phyloP scores from a whole-genome alignment of 2,329 filamentous ascomycete species.

The Magnaporthiopsis poae region DNA sequence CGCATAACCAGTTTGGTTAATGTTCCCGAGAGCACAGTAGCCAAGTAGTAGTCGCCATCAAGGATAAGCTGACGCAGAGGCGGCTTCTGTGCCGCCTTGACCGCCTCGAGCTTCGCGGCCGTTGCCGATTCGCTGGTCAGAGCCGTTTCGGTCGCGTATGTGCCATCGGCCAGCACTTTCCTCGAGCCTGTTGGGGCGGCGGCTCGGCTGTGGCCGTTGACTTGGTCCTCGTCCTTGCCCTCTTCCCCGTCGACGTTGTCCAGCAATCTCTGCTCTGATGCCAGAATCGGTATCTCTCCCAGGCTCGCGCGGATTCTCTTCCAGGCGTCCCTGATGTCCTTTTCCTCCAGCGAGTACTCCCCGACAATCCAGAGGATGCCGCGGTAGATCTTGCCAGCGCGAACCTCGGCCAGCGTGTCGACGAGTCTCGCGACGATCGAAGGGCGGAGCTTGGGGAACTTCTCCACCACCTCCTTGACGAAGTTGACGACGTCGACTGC shows the following conservation, averaged over 20 bases:
- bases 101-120: conserved; percentile 84
- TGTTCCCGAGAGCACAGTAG: conserved; percentile 88
- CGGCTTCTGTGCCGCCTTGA: conserved; percentile 94
- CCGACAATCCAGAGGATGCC: conserved; percentile 96
- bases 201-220: conserved; percentile 70
- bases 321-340: conserved; percentile 92
- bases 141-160: conserved; percentile 92
- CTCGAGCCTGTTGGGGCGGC: conserved; percentile 72
- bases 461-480: conserved; percentile 97
- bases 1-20: conserved; percentile 97
- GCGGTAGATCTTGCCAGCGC: conserved; percentile 92
- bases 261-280: conserved; percentile 82
- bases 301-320: conserved; percentile 87
- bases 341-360: conserved; percentile 89
- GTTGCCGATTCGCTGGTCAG: conserved; percentile 85
- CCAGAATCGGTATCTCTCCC: conserved; percentile 92
- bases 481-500: conserved; percentile 97
- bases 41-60: conserved; percentile 93
- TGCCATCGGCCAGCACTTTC: conserved; percentile 89
- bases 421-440: conserved; percentile 84
- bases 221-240: conserved; percentile 52
- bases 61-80: conserved; percentile 89
- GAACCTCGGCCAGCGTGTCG: conserved; percentile 81
- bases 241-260: conserved; percentile 71
- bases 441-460: conserved; percentile 80